Base-by-base conservation (phyloP, 139 green algal genomes). In the Haematococcus lacustris region DNA sequence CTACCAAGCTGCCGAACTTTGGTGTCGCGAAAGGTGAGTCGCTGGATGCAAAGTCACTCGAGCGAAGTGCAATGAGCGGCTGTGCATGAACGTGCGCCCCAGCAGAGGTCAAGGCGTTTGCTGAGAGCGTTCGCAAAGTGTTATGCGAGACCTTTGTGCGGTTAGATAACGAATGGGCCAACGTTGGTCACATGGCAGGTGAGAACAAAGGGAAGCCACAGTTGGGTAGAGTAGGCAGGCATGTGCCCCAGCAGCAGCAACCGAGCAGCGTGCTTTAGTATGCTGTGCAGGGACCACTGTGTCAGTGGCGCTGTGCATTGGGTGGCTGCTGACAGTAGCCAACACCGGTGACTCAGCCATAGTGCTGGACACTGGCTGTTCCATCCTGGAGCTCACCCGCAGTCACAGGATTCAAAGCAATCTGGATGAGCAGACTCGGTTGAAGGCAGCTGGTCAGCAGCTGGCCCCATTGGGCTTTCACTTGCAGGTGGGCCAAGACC, bases 261-360 rank as follows among this genome's bases (percentile, higher is more conserved):
- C n/a, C n/a, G n/a, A n/a, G n/a, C n/a, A n/a, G n/a, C n/a, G n/a
- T n/a, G n/a, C n/a, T n/a, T n/a, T n/a, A n/a, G n/a, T n/a, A n/a
- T n/a, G n/a, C n/a, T 57, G n/a, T n/a, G 3, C 78, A 87, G 85
- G 85, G 25, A 87, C 78, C 34, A 91, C 86, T 0, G 73, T 85
- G 21, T 90, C 83, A 0, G 63, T 86, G 26, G 68, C 68, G 1
- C 43, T 91, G 13, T 38, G 80, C 23, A 79, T 73, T 2, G 93
- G 88, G 57, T 91, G 88, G 83, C 79, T 92, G 64, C 68, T 98
- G 13, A 96, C 90, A 0, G 77, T 90, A 3, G 94, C 88, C 1
- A 93, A 90, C 73, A 80, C 96, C 21, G 94, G 94, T 0, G 94
- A 98, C 86, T 96, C 88, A 4, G 82, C 86, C 0, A 86, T 89